Evolutionary conservation across 371 early-diverging fungal species (phyloP).

Genomic region (Apophysomyces trapeziformis): DNA sequence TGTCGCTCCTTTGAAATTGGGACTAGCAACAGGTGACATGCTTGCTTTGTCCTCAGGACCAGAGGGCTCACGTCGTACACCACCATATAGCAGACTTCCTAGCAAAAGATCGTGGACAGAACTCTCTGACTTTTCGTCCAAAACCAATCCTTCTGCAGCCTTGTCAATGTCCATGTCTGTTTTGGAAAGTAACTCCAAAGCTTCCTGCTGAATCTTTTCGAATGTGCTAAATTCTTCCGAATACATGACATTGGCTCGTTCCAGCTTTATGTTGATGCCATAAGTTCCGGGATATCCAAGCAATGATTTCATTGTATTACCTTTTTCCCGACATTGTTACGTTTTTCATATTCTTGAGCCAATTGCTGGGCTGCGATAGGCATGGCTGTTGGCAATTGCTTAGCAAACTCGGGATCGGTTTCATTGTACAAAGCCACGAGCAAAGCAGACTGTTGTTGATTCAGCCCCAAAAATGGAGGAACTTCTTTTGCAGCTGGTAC

Average conservation of each 20-base stretch:
- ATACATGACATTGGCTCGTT: slow-evolving; percentile 51
- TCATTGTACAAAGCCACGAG: slow-evolving; percentile 65
- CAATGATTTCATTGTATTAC: slow-evolving; percentile 17
- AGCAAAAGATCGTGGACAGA: slow-evolving; percentile 54
- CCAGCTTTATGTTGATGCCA: slow-evolving; percentile 35
- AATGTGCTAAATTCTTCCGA: slow-evolving; percentile 53
- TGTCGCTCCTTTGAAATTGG: slow-evolving; percentile 63
- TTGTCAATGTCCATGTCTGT: slow-evolving; percentile 59
- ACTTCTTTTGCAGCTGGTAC: slow-evolving; percentile 26
- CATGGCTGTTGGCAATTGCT: slow-evolving; percentile 59
- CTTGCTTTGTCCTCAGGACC: slow-evolving; percentile 42
- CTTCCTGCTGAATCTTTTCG: slow-evolving; percentile 58
- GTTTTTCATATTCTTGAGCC: slow-evolving; percentile 55
- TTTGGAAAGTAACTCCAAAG: slow-evolving; percentile 50
- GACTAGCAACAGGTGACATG: slow-evolving; percentile 58
- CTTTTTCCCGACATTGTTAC: slow-evolving; percentile 61
- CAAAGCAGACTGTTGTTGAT: slow-evolving; percentile 58
- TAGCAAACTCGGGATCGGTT: slow-evolving; percentile 62
- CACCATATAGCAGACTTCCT: slow-evolving; percentile 60
- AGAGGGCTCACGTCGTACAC: slow-evolving; percentile 53
- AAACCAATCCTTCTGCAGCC: slow-evolving; percentile 48
- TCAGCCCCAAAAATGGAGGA: slow-evolving; percentile 60
- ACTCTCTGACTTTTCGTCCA: slow-evolving; percentile 34
- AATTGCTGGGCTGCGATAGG: slow-evolving; percentile 62
- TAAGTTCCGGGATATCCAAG: neutral